Conservation (phyloP, 2,329 filamentous ascomycete species). For the Chrysoporthe austroafricana region DNA sequence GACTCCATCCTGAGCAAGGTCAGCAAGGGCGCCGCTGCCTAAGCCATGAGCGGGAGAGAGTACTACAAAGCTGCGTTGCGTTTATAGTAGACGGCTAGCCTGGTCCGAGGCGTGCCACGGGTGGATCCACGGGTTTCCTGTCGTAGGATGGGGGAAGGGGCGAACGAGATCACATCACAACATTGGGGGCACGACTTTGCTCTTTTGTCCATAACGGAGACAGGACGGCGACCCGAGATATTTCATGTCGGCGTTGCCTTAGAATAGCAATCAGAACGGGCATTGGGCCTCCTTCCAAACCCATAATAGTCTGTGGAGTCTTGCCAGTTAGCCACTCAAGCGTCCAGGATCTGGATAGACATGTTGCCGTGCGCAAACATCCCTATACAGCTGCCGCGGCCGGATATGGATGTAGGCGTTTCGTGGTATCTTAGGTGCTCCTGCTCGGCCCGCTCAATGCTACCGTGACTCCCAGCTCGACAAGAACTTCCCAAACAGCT, state of each 20-base stretch:
- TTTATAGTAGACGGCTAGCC: slow-evolving; percentile 23
- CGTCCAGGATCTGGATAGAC: not conserved
- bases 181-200: slow-evolving; percentile 23
- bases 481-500: slow-evolving; percentile 70
- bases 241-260: slow-evolving; percentile 26
- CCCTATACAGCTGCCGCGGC: not conserved
- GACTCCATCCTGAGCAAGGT: slow-evolving; percentile 69
- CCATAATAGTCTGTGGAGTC: not conserved
- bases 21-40: slow-evolving; percentile 61
- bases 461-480: slow-evolving; percentile 62
- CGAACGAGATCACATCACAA: slow-evolving; percentile 16
- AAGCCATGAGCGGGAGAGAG: slow-evolving; percentile 10
- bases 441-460: not conserved
- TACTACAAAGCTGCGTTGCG: slow-evolving; percentile 23
- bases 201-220: slow-evolving; percentile 27
- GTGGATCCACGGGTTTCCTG: slow-evolving; percentile 12
- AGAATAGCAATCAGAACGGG: slow-evolving; percentile 26
- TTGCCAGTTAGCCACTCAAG: not conserved
- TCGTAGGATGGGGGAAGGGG: slow-evolving; percentile 3
- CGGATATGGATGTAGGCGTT: not conserved
- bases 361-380: not conserved
- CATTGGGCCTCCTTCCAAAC: slow-evolving; percentile 22
- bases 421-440: not conserved
- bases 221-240: slow-evolving; percentile 20
- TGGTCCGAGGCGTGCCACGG: slow-evolving; percentile 9